Conservation (phyloP, 2,329 filamentous ascomycete species). For the Rachicladosporium sp. region DNA sequence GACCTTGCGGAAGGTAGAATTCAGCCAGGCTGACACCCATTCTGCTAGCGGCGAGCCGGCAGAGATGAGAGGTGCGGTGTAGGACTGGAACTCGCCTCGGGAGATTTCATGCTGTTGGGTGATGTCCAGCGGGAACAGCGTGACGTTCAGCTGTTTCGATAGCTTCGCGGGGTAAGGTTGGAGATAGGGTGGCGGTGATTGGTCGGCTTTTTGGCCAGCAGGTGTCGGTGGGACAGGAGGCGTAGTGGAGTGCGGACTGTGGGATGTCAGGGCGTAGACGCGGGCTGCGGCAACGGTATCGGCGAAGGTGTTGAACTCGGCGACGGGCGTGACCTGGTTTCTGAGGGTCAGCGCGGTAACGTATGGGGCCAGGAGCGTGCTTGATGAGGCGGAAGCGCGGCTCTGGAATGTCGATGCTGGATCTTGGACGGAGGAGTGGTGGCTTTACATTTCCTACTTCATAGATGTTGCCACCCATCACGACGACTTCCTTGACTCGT, state of each 20-base stretch:
- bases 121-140: conserved; percentile 38
- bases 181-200: conserved; percentile 21
- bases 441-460: conserved; percentile 56
- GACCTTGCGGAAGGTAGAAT: conserved; percentile 34
- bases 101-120: conserved; percentile 33
- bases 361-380: conserved; percentile 19
- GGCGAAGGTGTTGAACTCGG: conserved; percentile 93
- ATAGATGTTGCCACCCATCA: conserved; percentile 85
- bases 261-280: conserved; percentile 37
- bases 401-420: conserved; percentile 8
- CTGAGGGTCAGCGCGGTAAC: conserved; percentile 14
- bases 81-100: conserved; percentile 25
- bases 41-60: conserved; percentile 31
- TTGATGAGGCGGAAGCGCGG: conserved; percentile 29
- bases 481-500: conserved; percentile 75
- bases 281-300: conserved; percentile 46
- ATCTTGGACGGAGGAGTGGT: conserved; percentile 9
- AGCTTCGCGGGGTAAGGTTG: conserved; percentile 31
- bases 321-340: conserved; percentile 55
- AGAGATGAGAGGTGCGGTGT: conserved; percentile 14
- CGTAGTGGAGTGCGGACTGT: conserved; percentile 63
- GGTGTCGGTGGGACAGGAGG: conserved; percentile 47
- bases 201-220: conserved; percentile 14
- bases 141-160: conserved; percentile 30
- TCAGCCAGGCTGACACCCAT: conserved; percentile 35